Base-by-base conservation (phyloP, 352 stramenopile genomes). In the Aphanomyces astaci region DNA sequence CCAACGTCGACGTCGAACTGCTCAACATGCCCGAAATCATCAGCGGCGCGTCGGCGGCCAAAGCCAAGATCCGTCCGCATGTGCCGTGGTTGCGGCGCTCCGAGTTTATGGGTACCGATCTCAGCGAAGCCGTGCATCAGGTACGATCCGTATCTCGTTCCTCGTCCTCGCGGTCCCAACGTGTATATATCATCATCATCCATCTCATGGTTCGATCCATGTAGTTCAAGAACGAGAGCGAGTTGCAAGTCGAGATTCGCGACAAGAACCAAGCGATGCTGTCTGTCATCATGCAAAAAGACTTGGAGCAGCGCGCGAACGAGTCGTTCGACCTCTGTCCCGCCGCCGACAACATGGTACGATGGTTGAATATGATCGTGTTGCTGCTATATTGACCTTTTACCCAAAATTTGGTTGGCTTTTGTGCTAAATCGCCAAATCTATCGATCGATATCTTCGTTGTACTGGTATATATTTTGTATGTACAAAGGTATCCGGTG, bases 91-190 rank as follows among this genome's bases (percentile, higher is more conserved):
- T 94, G 64, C 82, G 86, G 66, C 75, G 86, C 27, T 91, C 86
- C 3, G 86, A 92, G 70, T 92, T 91, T 73, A 92, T 94, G 82
- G 86, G 84, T 66, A 94, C 82, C 54, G 86, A 94, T 73, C 68
- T 94, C 63, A 92, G 89, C 66, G 84, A 94, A 43, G 81, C 81
- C 2, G 85, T 90, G 63, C 86, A 94, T 75, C 90, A 91, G 66
- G 74, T 79, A 64, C n/a, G n/a, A n/a, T n/a, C n/a, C n/a, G n/a
- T n/a, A n/a, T n/a, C n/a, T 22, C 7, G 4, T 33, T 25, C n/a
- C 11, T 36, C 22, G 19, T 30, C 7, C 15, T 28, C 48, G 2
- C n/a, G n/a, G n/a, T n/a, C n/a, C n/a, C n/a, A n/a, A n/a, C n/a
- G n/a, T n/a, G n/a, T n/a, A n/a, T n/a, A n/a, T n/a, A n/a, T n/a